Conservation (phyloP, 768 basidiomycete species). For the Albatrellus ellisii region DNA sequence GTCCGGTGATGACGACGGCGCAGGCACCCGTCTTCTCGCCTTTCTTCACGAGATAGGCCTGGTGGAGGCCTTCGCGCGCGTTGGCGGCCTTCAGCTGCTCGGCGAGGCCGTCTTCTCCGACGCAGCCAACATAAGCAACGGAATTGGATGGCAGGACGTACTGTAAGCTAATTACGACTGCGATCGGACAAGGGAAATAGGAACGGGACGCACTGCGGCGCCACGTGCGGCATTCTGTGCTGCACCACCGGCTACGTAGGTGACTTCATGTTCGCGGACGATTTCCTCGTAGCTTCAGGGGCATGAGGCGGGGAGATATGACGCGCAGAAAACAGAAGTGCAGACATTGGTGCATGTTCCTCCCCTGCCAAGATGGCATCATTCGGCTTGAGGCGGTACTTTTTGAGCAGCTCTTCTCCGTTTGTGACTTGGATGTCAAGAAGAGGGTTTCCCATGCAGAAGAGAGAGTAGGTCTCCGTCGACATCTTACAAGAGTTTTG, state of each 20-base stretch:
- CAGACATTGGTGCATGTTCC: constrained; percentile 68
- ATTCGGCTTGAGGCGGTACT: constrained; percentile 86
- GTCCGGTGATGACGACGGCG: constrained; percentile 89
- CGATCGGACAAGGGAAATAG: background rate
- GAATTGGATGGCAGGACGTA: constrained; percentile 82
- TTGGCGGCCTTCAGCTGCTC: constrained; percentile 84
- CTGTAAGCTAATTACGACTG: constrained; percentile 27
- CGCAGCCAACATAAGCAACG: constrained; percentile 89
- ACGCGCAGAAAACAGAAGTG: constrained; percentile 24
- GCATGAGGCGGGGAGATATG: background rate
- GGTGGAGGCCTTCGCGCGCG: constrained; percentile 77
- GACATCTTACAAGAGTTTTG: no score
- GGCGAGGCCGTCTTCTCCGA: constrained; percentile 88
- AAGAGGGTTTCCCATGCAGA: constrained; percentile 92
- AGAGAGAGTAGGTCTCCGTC: constrained; percentile 43
- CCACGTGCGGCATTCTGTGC: constrained; percentile 94
- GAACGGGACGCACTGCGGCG: constrained; percentile 61
- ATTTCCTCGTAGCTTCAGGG: constrained; percentile 75
- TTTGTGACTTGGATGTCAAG: constrained; percentile 90
- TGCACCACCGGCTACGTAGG: constrained; percentile 95
- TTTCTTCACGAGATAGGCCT: constrained; percentile 81
- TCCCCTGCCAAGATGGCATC: constrained; percentile 92
- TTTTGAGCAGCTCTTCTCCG: constrained; percentile 73
- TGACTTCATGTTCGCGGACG: constrained; percentile 57
- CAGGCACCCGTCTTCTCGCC: constrained; percentile 92